Evolutionary conservation across 257 asterid genomes (phyloP).

Genomic region (Solanum neorickii): DNA sequence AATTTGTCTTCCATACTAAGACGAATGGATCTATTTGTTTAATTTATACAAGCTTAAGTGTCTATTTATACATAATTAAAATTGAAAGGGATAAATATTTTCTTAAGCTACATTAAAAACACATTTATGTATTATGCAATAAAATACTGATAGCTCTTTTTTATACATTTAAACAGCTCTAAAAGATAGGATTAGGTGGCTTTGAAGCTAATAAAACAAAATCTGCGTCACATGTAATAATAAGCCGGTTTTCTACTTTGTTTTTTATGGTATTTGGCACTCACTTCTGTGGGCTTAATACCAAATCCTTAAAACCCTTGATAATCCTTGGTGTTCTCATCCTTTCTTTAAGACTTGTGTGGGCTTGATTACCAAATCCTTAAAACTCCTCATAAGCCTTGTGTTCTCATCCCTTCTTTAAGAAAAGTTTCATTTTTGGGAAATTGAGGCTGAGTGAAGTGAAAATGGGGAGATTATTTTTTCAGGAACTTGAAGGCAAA

Average conservation of each 20-base stretch:
- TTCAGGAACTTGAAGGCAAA: conserved; percentile 56
- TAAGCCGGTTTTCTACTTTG: not conserved
- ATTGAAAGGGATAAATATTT: no score
- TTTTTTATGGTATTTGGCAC: not conserved
- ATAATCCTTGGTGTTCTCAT: not conserved
- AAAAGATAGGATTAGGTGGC: not conserved
- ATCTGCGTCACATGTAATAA: not conserved
- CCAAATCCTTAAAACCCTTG: not conserved
- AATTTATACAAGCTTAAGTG: no score
- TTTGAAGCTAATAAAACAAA: not conserved
- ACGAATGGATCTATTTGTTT: no score
- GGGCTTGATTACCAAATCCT: no score
- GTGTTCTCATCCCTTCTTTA: no score
- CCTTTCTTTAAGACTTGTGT: not conserved
- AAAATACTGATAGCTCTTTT: no score
- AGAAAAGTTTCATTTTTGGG: not conserved
- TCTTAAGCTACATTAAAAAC: no score
- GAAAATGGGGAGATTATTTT: conserved; percentile 61
- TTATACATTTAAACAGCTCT: not conserved
- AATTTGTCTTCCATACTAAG: no score
- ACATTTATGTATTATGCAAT: no score
- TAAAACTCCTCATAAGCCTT: no score
- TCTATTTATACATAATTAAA: no score
- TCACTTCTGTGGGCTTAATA: not conserved
- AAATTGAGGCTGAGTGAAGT: not conserved